Conservation (phyloP, 2,329 filamentous ascomycete species). For the Triangularia setosa region DNA sequence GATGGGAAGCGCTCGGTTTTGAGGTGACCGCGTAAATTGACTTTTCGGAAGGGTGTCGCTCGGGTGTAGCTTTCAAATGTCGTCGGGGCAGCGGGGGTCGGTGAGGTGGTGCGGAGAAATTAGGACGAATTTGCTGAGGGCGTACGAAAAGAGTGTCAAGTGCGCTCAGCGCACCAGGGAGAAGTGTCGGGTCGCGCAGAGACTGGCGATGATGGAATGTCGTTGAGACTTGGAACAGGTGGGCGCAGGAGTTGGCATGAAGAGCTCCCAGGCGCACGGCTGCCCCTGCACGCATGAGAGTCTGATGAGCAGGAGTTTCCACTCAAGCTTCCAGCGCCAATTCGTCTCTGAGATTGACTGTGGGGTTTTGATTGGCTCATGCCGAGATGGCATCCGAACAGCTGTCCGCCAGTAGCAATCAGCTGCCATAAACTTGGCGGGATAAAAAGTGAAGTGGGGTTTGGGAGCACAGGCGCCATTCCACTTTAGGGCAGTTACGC, state of each 20-base stretch:
- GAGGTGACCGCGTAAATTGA: conserved; percentile 5
- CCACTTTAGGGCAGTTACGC: conserved; percentile 26
- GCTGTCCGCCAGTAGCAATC: conserved; percentile 16
- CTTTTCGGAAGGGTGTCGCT: conserved; percentile 1
- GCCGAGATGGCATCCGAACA: conserved; percentile 3
- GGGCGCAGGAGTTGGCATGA: conserved; percentile 9
- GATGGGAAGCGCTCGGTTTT: neutral
- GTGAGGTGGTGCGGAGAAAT: neutral
- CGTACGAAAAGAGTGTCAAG: conserved; percentile 18
- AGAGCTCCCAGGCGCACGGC: conserved; percentile 8
- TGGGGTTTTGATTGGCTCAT: conserved; percentile 14
- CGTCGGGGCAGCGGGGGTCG: neutral
- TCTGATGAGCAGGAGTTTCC: conserved; percentile 19
- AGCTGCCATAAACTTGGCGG: neutral
- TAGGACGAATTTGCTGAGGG: neutral
- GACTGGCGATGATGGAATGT: conserved; percentile 11
- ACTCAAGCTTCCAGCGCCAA: conserved; percentile 4
- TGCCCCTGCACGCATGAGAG: conserved; percentile 13
- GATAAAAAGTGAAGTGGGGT: neutral
- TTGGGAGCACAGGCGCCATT: conserved; percentile 11
- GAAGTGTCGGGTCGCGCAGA: neutral
- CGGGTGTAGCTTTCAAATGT: neutral
- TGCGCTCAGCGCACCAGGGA: conserved; percentile 24
- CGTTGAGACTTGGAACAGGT: conserved; percentile 11
- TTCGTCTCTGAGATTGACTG: conserved; percentile 7